Conservation (phyloP, 495 filamentous ascomycete genomes). For the Jackrogersella minutella region DNA sequence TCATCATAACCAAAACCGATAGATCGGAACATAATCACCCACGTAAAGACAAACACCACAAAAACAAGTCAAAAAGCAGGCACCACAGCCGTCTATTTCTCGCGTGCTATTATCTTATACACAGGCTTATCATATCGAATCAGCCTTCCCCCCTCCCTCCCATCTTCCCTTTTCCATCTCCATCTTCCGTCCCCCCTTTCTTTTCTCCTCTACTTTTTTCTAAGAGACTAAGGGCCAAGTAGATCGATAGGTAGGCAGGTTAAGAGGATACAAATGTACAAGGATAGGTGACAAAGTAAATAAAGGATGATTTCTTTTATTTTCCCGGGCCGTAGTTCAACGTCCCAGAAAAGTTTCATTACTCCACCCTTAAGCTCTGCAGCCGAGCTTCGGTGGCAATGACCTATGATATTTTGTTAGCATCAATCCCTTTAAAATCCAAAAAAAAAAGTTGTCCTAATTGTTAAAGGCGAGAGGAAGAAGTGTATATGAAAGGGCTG, state of each 20-base stretch:
- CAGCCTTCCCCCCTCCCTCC: background rate
- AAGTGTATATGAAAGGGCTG: background rate
- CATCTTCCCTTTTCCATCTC: background rate
- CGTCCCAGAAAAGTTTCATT: slow-evolving; percentile 24
- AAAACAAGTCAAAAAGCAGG: background rate
- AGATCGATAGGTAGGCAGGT: slow-evolving; percentile 6
- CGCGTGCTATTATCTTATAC: slow-evolving; percentile 20
- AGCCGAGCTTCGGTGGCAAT: slow-evolving; percentile 68
- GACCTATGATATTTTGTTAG: slow-evolving; percentile 50
- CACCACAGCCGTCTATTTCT: slow-evolving; percentile 15
- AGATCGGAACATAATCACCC: background rate
- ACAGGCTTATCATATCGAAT: slow-evolving; percentile 4
- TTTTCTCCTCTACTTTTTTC: slow-evolving; percentile 14
- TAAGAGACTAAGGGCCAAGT: slow-evolving; percentile 18
- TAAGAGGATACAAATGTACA: slow-evolving; percentile 36
- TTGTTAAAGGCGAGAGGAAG: background rate
- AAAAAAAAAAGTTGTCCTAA: background rate
- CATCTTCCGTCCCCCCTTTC: background rate
- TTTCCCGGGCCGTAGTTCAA: background rate
- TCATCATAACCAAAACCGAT: background rate
- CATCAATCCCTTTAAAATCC: background rate
- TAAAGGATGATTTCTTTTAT: slow-evolving; percentile 25
- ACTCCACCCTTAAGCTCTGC: slow-evolving; percentile 66
- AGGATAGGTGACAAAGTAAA: slow-evolving; percentile 35
- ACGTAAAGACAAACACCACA: background rate